Conservation (phyloP, 495 filamentous ascomycete genomes). For the Alectoria sarmentosa region DNA sequence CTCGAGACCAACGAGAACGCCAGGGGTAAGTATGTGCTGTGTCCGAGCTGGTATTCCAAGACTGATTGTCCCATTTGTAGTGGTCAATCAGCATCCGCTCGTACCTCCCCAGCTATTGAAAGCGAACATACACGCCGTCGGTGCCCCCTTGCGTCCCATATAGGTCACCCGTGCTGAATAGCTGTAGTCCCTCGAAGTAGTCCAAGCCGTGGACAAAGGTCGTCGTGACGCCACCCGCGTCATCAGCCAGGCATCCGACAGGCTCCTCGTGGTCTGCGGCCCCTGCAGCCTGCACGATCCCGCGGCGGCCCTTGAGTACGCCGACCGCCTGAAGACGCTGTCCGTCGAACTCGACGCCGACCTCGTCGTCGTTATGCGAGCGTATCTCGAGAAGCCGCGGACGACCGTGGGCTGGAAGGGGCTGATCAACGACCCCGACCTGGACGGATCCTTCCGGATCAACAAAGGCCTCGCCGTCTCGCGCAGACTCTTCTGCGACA, state of each 20-base stretch:
- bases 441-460: constrained; percentile 96
- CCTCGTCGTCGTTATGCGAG: constrained; percentile 89
- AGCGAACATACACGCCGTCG: too few species aligned
- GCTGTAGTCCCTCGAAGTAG: too few species aligned
- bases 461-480: constrained; percentile 87
- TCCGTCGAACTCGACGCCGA: constrained; percentile 86
- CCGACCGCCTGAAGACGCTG: constrained; percentile 66
- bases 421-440: constrained; percentile 96
- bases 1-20: too few species aligned
- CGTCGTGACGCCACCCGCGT: constrained; percentile 75
- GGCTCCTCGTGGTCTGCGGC: constrained; percentile 83
- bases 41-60: too few species aligned
- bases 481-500: constrained; percentile 85
- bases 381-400: constrained; percentile 95
- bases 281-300: constrained; percentile 98
- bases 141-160: too few species aligned
- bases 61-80: too few species aligned
- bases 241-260: constrained; percentile 62
- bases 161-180: too few species aligned
- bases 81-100: too few species aligned
- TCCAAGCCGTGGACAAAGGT: too few species aligned
- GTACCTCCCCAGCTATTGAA: too few species aligned
- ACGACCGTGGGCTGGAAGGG: constrained; percentile 99
- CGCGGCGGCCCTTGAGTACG: constrained; percentile 84
- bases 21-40: too few species aligned